Evolutionary conservation across 106 monocot species (phyloP).

Genomic region (Narthecium ossifragum): DNA sequence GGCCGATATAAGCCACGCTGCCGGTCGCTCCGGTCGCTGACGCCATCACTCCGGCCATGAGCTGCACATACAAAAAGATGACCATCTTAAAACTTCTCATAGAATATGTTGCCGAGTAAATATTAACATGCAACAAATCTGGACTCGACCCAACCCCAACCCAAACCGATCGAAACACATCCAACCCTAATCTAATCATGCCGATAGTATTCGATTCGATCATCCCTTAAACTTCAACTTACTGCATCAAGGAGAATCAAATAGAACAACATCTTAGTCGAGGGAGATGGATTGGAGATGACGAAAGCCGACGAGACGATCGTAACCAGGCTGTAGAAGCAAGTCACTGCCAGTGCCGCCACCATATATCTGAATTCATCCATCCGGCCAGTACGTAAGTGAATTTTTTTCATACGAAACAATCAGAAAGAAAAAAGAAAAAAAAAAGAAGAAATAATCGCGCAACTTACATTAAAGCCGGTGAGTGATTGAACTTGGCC

Average conservation of each 20-base stretch:
- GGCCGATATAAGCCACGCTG: slow-evolving; percentile 30
- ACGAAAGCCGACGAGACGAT: slow-evolving; percentile 13
- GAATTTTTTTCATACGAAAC: not conserved
- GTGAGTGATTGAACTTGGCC: slow-evolving; percentile 26
- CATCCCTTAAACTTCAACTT: not conserved
- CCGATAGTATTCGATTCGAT: not conserved
- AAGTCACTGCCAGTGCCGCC: slow-evolving; percentile 27
- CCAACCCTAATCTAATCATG: too few relatives aligned
- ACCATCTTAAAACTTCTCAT: not conserved
- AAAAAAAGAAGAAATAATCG: not conserved
- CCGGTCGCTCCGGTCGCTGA: slow-evolving; percentile 36
- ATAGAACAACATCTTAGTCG: slow-evolving; percentile 15
- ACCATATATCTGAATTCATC: slow-evolving; percentile 39
- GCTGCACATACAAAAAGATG: slow-evolving; percentile 9
- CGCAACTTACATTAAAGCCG: slow-evolving; percentile 18
- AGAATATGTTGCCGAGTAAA: not conserved
- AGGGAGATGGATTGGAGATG: slow-evolving; percentile 7
- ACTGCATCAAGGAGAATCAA: slow-evolving; percentile 25
- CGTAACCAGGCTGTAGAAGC: slow-evolving; percentile 44
- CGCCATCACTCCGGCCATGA: slow-evolving; percentile 36
- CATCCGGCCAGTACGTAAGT: too few relatives aligned
- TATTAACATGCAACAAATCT: not conserved
- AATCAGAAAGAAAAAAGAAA: not conserved
- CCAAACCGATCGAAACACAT: too few relatives aligned
- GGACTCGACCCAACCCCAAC: too few relatives aligned